These are phyloP conservation scores for Moelleriella libera DNA, from an alignment of 2,329 filamentous ascomycete species.

Conservation along the genomic window DNA sequence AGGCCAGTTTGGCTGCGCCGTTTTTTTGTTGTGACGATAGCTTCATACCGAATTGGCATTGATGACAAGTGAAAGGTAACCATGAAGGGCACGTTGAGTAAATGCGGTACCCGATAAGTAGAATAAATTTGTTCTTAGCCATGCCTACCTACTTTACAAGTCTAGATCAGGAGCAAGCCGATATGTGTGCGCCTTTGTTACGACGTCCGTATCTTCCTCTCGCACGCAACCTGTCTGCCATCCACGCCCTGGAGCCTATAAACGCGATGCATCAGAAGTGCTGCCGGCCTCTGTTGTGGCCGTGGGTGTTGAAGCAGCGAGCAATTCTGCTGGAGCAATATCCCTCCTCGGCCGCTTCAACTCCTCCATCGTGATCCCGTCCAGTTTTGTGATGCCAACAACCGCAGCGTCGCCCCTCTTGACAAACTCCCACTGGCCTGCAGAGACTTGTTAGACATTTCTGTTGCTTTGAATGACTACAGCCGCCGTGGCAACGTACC, in stretches of 20 bases:
- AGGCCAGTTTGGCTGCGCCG: no score
- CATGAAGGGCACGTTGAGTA: no score
- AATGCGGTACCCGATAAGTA: no score
- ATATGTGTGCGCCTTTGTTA: no score
- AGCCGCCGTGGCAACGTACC: slow-evolving; percentile 41
- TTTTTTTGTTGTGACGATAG: no score
- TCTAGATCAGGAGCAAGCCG: no score
- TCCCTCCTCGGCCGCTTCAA: slow-evolving; percentile 67
- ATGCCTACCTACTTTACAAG: no score
- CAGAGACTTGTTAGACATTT: slow-evolving; percentile 8
- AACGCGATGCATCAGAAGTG: slow-evolving; percentile 17
- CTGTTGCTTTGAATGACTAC: neutral
- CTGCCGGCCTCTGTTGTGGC: slow-evolving; percentile 18
- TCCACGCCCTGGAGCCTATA: neutral
- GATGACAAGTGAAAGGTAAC: no score
- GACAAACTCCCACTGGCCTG: slow-evolving; percentile 82
- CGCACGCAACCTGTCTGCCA: no score
- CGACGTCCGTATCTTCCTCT: no score
- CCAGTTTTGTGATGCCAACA: slow-evolving; percentile 84
- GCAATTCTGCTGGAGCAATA: slow-evolving; percentile 31
- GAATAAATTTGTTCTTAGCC: no score
- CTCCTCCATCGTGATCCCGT: slow-evolving; percentile 69
- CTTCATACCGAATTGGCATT: no score
- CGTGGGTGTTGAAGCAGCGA: slow-evolving; percentile 18
- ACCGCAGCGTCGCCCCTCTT: slow-evolving; percentile 81